These are phyloP conservation scores for Bonia amplexicaulis DNA, from an alignment of 176 grass and related monocot species.

Conservation along the genomic window DNA sequence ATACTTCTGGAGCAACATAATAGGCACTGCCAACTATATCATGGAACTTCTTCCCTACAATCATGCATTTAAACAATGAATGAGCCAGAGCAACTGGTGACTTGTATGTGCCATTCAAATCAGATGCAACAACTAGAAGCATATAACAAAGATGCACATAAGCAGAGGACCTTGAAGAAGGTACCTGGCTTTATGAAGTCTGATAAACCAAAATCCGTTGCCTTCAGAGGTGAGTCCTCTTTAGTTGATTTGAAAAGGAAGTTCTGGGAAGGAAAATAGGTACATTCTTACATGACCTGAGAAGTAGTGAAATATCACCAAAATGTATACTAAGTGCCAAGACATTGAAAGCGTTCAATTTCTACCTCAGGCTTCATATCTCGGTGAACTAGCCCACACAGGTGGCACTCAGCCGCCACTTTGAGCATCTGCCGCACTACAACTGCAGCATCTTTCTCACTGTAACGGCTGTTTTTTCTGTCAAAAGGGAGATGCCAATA, in stretches of 20 bases:
- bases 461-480: conserved; percentile 96
- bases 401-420: conserved; percentile 93
- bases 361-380: conserved; percentile 99
- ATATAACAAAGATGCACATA: conserved; percentile 22
- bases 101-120: neutral
- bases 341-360: conserved; percentile 12
- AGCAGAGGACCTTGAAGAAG: neutral
- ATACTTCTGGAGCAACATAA: conserved; percentile 97
- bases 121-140: conserved; percentile 14
- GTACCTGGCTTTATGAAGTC: conserved; percentile 91
- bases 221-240: conserved; percentile 80
- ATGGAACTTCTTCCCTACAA: conserved; percentile 76
- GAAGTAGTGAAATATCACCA: conserved; percentile 52
- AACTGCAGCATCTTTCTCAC: conserved; percentile 97
- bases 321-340: conserved; percentile 29
- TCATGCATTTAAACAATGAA: conserved; percentile 22
- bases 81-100: neutral
- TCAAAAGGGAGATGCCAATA: neutral
- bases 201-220: conserved; percentile 97
- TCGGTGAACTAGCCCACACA: conserved; percentile 94
- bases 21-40: conserved; percentile 99
- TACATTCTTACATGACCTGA: conserved; percentile 49
- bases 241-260: conserved; percentile 93
- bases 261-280: conserved; percentile 83
- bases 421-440: conserved; percentile 97